These are phyloP conservation scores for Dissoconium aciculare DNA, from an alignment of 2,329 filamentous ascomycete species.

Conservation along the genomic window DNA sequence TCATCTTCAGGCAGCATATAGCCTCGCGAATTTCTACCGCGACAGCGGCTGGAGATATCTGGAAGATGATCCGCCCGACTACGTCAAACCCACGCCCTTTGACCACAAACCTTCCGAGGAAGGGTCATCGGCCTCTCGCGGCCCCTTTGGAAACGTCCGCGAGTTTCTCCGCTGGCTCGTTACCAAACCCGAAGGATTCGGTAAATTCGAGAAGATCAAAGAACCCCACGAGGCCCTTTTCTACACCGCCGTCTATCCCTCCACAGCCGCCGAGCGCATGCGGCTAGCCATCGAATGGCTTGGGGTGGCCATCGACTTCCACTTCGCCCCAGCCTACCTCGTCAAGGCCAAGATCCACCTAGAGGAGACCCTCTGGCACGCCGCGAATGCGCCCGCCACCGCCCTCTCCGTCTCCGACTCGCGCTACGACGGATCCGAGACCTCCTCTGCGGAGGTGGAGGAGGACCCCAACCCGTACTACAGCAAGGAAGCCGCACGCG, in stretches of 20 bases:
- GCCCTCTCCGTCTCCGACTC: slow-evolving; percentile 13
- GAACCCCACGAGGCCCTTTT: slow-evolving; percentile 13
- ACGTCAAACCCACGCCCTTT: slow-evolving; percentile 22
- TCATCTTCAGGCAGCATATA: slow-evolving; percentile 24
- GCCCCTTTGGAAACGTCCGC: slow-evolving; percentile 1
- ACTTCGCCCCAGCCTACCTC: slow-evolving; percentile 19
- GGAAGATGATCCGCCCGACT: slow-evolving; percentile 21
- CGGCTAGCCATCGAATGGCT: slow-evolving; percentile 19
- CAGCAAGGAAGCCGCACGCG: slow-evolving; percentile 10
- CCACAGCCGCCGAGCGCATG: slow-evolving; percentile 12
- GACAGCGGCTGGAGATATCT: slow-evolving; percentile 20
- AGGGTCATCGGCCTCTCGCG: background rate
- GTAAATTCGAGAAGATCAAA: slow-evolving; percentile 1
- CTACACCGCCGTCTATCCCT: slow-evolving; percentile 17
- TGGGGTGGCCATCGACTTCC: slow-evolving; percentile 7
- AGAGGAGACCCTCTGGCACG: slow-evolving; percentile 14
- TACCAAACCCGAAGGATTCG: no score
- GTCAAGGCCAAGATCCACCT: slow-evolving; percentile 14
- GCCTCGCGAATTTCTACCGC: slow-evolving; percentile 28
- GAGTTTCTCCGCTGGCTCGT: no score
- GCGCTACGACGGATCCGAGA: slow-evolving; percentile 16
- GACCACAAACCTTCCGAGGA: slow-evolving; percentile 17
- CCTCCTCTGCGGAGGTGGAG: slow-evolving; percentile 2
- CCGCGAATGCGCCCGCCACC: slow-evolving; percentile 11
- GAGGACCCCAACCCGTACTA: slow-evolving; percentile 14